A percentile compares a stretch with the other conserved stretches of the same genome.
Conservation (phyloP, 1,284 basidiomycete species). For the Cutaneotrichosporon cutaneum region DNA sequence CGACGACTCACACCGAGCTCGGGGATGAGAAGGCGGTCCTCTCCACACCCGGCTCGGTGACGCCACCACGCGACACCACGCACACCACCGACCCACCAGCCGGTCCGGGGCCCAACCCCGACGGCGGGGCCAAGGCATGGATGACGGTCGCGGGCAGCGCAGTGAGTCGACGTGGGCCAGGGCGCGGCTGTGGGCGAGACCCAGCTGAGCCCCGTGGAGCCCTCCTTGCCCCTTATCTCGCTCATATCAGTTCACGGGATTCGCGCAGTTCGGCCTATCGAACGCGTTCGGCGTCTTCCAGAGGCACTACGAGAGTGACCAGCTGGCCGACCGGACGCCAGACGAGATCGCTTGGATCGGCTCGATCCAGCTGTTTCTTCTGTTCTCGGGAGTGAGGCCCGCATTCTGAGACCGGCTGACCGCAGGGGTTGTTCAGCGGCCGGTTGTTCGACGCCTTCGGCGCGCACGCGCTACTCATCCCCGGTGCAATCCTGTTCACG, state of each 20-base stretch:
- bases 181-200: no score
- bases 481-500: slow-evolving; percentile 56
- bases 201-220: no score
- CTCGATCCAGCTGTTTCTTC: slow-evolving; percentile 62
- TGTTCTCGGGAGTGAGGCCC: slow-evolving; percentile 41
- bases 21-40: neutral
- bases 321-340: slow-evolving; percentile 24
- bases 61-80: neutral
- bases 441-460: slow-evolving; percentile 32
- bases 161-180: neutral
- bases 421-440: slow-evolving; percentile 47
- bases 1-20: neutral
- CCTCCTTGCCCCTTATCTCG: neutral
- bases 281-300: slow-evolving; percentile 39
- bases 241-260: neutral
- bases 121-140: slow-evolving; percentile 19
- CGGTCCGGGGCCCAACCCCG: neutral
- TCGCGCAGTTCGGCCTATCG: slow-evolving; percentile 21
- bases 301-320: slow-evolving; percentile 31
- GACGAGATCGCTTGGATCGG: slow-evolving; percentile 65
- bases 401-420: neutral
- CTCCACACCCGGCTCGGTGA: neutral
- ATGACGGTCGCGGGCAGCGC: slow-evolving; percentile 16
- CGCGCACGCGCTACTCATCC: slow-evolving; percentile 52
- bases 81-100: neutral